phyloP scores from a whole-genome alignment of 2,329 filamentous ascomycete genomes.

The Pseudopithomyces chartarum region DNA sequence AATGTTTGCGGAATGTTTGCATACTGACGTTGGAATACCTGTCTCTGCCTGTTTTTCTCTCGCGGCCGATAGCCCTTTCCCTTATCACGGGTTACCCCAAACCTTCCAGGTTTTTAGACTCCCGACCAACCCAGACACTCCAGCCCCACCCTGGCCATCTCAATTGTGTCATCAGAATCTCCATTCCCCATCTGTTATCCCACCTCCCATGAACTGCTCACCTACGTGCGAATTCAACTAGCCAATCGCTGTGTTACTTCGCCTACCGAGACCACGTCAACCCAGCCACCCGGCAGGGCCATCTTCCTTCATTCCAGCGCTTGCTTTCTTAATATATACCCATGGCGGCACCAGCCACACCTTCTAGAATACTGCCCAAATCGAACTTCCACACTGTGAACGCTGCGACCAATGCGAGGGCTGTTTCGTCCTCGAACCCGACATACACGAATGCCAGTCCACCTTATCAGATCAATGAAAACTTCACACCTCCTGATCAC shows the following conservation, averaged over 20 bases:
- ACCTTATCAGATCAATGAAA: conserved; percentile 9
- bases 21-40: not conserved
- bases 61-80: not conserved
- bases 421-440: conserved; percentile 8
- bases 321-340: conserved; percentile 1
- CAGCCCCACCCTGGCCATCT: not conserved
- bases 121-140: not conserved
- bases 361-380: conserved; percentile 34
- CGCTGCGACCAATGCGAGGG: conserved; percentile 11
- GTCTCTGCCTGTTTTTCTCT: not conserved
- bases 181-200: not conserved
- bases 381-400: conserved; percentile 29
- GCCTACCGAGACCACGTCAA: conserved; percentile 1
- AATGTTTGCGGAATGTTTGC: no score
- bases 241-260: not conserved
- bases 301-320: conserved; percentile 4
- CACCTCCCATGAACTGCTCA: not conserved
- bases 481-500: conserved; percentile 37
- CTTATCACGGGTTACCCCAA: not conserved
- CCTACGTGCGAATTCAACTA: not conserved
- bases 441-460: conserved; percentile 5
- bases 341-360: conserved; percentile 33
- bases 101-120: not conserved
- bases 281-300: conserved; percentile 1
- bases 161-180: not conserved